phyloP scores from a whole-genome alignment of 2,329 filamentous ascomycete species.

The Mariannaea sp. region DNA sequence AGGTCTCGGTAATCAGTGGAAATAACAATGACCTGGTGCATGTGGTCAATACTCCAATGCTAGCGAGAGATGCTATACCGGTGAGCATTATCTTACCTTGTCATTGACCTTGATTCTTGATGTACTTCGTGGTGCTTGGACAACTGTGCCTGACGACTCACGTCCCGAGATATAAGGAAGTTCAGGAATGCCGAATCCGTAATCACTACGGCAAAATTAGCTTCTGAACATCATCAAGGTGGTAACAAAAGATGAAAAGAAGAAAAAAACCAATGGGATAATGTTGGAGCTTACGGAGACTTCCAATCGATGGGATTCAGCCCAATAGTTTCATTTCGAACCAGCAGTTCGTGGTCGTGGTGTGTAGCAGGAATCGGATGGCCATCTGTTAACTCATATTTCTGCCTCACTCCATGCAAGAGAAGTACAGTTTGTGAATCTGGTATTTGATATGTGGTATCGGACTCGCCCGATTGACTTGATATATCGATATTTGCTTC shows the following conservation, averaged over 20 bases:
- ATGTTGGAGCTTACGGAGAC: slow-evolving; percentile 60
- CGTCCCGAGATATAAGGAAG: slow-evolving; percentile 72
- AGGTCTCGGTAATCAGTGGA: slow-evolving; percentile 76
- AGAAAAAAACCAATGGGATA: background rate
- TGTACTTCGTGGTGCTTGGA: slow-evolving; percentile 45
- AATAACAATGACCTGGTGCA: slow-evolving; percentile 60
- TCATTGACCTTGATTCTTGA: slow-evolving; percentile 62
- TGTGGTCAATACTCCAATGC: background rate
- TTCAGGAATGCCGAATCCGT: slow-evolving; percentile 69
- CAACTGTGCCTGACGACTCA: slow-evolving; percentile 69
- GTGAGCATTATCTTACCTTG: slow-evolving; percentile 42
- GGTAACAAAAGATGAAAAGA: no score
- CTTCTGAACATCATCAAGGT: no score
- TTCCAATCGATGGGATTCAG: slow-evolving; percentile 81
- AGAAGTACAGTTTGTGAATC: slow-evolving; percentile 53
- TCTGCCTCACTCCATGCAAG: slow-evolving; percentile 54
- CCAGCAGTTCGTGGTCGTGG: slow-evolving; percentile 57
- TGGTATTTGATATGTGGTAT: slow-evolving; percentile 15
- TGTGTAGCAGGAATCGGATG: slow-evolving; percentile 50
- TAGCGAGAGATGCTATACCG: no score
- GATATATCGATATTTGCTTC: background rate
- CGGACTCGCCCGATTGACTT: slow-evolving; percentile 15
- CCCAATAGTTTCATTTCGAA: slow-evolving; percentile 68
- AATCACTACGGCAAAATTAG: slow-evolving; percentile 57
- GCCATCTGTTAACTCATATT: slow-evolving; percentile 51